A percentile compares a stretch with the other conserved stretches of the same genome.
Conservation (phyloP, 2,329 filamentous ascomycete genomes). For the Epichloe elymi region DNA sequence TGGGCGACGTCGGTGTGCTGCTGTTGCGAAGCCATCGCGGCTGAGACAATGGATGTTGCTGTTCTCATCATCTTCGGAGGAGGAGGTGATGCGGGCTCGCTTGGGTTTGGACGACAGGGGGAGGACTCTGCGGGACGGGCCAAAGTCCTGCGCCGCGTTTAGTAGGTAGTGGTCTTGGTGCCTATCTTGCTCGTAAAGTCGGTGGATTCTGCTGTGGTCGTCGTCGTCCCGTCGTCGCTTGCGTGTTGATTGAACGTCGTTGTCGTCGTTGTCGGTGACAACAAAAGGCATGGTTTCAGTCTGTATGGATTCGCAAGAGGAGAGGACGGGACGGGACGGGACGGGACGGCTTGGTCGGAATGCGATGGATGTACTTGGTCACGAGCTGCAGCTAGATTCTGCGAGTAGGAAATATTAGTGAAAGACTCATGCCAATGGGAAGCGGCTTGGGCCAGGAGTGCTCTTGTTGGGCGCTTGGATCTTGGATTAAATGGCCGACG, state of each 20-base stretch:
- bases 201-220: conserved; percentile 13
- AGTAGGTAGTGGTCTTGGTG: conserved; percentile 15
- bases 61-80: conserved; percentile 10
- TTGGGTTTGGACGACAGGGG: conserved; percentile 16
- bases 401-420: too few species aligned
- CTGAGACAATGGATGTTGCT: conserved; percentile 12
- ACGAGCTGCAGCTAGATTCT: too few species aligned
- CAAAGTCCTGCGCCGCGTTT: conserved; percentile 12
- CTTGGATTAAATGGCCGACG: background rate
- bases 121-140: conserved; percentile 16
- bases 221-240: conserved; percentile 22
- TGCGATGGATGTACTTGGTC: too few species aligned
- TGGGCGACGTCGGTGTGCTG: conserved; percentile 12
- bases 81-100: conserved; percentile 15
- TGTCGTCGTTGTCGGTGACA: conserved; percentile 10
- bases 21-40: conserved; percentile 7
- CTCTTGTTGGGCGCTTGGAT: background rate
- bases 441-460: background rate
- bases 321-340: too few species aligned
- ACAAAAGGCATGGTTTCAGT: conserved; percentile 23
- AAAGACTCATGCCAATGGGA: background rate
- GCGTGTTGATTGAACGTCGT: conserved; percentile 17
- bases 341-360: too few species aligned
- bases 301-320: too few species aligned
- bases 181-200: conserved; percentile 14